Conservation (phyloP, 116 monocot genomes). For the Iris pallida region DNA sequence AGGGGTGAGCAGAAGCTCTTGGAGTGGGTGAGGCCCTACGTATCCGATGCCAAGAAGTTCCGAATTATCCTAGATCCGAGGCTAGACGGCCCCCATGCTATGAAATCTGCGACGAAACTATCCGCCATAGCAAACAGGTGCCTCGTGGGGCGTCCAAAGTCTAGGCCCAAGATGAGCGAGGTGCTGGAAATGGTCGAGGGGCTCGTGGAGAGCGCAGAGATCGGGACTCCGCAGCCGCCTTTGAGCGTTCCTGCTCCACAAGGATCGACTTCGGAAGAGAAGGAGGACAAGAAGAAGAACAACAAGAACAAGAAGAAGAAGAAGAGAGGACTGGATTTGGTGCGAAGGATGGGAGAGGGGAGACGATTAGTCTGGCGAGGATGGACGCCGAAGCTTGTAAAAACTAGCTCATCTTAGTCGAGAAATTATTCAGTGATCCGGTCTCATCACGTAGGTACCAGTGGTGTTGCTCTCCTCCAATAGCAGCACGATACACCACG, state of each 20-base stretch:
- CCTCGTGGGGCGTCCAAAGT: conserved; percentile 19
- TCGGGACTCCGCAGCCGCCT: conserved; percentile 12
- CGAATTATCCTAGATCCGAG: conserved; percentile 23
- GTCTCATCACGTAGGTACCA: no score
- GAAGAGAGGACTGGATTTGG: conserved; percentile 5
- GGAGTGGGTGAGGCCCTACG: conserved; percentile 26
- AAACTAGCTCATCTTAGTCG: conserved; percentile 1
- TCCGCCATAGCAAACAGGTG: conserved; percentile 23
- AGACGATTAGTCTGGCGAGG: conserved; percentile 13
- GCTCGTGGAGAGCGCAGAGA: conserved; percentile 10
- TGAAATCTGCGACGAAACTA: conserved; percentile 21
- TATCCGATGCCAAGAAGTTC: conserved; percentile 30
- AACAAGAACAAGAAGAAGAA: no score
- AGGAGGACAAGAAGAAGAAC: background rate
- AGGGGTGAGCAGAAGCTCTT: conserved; percentile 31
- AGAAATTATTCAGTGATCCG: no score
- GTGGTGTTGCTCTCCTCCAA: no score
- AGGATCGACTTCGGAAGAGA: background rate
- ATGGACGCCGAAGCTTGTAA: conserved; percentile 21
- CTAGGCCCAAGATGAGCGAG: conserved; percentile 29
- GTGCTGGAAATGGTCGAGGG: conserved; percentile 24
- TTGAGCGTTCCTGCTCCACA: background rate
- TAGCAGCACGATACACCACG: no score
- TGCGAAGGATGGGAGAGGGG: conserved; percentile 8
- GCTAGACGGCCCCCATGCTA: conserved; percentile 3